Evolutionary conservation across 345 rosid species (phyloP).

Genomic region (Corchorus capsularis): DNA sequence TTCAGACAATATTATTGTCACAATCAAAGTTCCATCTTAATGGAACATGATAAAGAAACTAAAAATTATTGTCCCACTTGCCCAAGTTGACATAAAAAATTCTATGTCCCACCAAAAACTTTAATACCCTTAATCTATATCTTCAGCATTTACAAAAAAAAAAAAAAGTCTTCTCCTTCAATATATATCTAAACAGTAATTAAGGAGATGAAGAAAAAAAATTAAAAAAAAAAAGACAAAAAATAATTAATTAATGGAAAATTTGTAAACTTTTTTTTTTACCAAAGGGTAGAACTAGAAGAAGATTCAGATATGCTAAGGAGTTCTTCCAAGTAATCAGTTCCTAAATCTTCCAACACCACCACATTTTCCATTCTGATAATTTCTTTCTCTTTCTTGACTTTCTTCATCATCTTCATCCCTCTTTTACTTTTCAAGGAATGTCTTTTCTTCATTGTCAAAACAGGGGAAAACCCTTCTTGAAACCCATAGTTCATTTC

Average conservation of each 20-base stretch:
- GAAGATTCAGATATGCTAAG: constrained; percentile 25
- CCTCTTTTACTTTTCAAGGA: constrained; percentile 43
- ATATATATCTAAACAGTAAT: not conserved
- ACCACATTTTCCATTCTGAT: constrained; percentile 39
- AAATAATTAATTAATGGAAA: not conserved
- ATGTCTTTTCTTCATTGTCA: constrained; percentile 56
- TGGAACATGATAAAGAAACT: not conserved
- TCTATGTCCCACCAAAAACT: not conserved
- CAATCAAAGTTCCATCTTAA: not conserved
- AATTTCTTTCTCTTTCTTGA: constrained; percentile 37
- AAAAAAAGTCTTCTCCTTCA: not conserved
- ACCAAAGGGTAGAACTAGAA: constrained; percentile 1
- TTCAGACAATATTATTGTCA: not conserved
- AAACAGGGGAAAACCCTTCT: constrained; percentile 51
- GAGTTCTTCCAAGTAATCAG: constrained; percentile 63
- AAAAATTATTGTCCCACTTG: constrained; percentile 4
- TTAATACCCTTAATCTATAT: not conserved
- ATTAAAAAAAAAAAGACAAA: not conserved
- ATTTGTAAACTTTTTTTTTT: not conserved
- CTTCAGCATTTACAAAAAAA: not conserved
- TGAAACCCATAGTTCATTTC: constrained; percentile 38
- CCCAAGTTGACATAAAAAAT: constrained; percentile 7
- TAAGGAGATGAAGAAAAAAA: not conserved
- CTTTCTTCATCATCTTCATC: constrained; percentile 33
- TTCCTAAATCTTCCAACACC: constrained; percentile 65